Base-by-base conservation (phyloP, 495 filamentous ascomycete species). In the Xylaria venustula region DNA sequence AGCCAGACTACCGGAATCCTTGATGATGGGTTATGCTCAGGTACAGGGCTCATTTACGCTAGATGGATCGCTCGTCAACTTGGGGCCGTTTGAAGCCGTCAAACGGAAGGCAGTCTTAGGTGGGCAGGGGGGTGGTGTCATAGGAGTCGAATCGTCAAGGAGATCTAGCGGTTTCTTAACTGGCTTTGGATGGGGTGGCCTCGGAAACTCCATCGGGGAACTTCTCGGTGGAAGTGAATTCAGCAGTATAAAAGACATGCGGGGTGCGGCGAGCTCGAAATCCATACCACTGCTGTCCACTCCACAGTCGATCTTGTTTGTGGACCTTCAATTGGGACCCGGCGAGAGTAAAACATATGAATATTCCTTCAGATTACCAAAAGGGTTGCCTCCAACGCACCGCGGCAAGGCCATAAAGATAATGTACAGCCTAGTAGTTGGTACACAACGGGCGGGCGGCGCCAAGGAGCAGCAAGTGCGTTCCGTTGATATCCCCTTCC, bases 1-100 rank as follows among this genome's bases (percentile, higher is more conserved):
- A 20, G 68, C 76, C 32, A 81, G 75, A 62, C 62, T 62, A 61
- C 87, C 77, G 12, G 92, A 98, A 75, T 85, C 88, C 15, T 74
- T 98, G 53, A 93, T 98, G 86, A 98, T 98, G 94, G 94, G 93
- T 9, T 98, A 96, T 76, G 95, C 89, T 5, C 93, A 98, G 70
- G 84, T 97, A n/a, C 87, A 88, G 67, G 94, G 95, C 17, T 89
- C 90, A 0, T 98, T 98, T 63, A 91, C 87, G 0, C 75, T 98
- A 7, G 94, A 98, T 71, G 92, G 92, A 0, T 96, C 95, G 6
- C 77, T 98, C 34, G 84, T 98, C 54, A 92, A 96, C 63, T 87
- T 94, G 37, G 87, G 85, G 2, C 90, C 87, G 3, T 98, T 98
- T 64, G 95, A 98, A 69, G 91, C 95, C 57, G 91, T 97, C 26